Base-by-base conservation (phyloP, 2,329 filamentous ascomycete genomes). In the Septoria petroselini region DNA sequence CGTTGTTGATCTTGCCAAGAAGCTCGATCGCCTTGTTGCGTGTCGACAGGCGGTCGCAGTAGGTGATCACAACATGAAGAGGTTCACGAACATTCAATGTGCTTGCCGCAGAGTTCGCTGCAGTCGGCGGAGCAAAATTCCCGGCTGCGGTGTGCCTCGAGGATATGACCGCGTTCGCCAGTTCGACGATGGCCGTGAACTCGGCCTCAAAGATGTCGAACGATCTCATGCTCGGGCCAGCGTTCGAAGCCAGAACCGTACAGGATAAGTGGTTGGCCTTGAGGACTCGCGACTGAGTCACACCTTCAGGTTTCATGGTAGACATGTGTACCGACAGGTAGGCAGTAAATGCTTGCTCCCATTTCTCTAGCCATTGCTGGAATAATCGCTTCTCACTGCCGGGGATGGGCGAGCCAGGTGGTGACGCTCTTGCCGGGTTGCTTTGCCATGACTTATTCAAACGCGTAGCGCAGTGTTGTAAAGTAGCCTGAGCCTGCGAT, bases 221-320 rank as follows among this genome's bases (percentile, higher is more conserved):
- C 6, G 52, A 48, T n/a, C 43, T 18, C 4, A 50, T 33, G 40
- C 49, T 44, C 1, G 52, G 41, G 9, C 59, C 57, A 41, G 41
- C 39, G 18, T 58, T 52, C 1, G 63, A 59, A 1, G 62, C 62
- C n/a, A 67, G 48, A n/a, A 67, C 57, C 17, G 56, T 58, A 48
- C 64, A 65, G 23, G 58, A 59, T 3, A 67, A 52, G 33, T 67
- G 64, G 39, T 67, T 67, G 4, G 64, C 63, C 44, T 67, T 67
- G 18, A 67, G 54, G 7, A 66, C 54, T 8, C 64, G 56, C 33
- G 55, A 64, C 14, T 50, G 54, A 11, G 58, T 59, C n/a, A 66
- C 49, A 23, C 66, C 62, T n/a, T 61, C 57, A 4, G 19, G 30
- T 14, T 54, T 53, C 59, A 67, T 63, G 9, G 51, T 42, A 2